Base-by-base conservation (phyloP, 2,329 filamentous ascomycete genomes). In the Pleurostoma richardsiae region DNA sequence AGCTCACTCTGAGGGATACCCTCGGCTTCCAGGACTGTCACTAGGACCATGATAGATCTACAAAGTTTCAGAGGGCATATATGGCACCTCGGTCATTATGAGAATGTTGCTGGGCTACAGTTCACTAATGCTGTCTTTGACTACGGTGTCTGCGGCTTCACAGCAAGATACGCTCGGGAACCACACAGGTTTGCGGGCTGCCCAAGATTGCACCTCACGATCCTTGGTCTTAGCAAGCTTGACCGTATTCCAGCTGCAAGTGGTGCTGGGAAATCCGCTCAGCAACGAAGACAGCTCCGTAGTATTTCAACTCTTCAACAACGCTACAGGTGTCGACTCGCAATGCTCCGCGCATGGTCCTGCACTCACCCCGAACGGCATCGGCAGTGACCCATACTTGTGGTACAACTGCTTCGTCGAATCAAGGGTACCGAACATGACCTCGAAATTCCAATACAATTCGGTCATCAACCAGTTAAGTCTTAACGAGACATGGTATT, bases 341-440 rank as follows among this genome's bases (percentile, higher is more conserved):
- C 47, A 54, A 29, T 52, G 52, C 38, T 45, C 48, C 2, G 42
- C 52, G 5, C 48, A 52, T 31, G 49, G 44, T 6, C 36, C 40
- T 5, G 38, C 44, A 4, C 41, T 48, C 36, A 30, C 4, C n/a
- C 41, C 41, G 29, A 40, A 33, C 26, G 33, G 33, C 8, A n/a
- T 36, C 8, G 33, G 33, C 33, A 36, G 2, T 36, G 40, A 30
- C 7, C 3, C 42, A 3, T 8, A 45, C 10, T 6, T 43, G 10
- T 54, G 52, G 52, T 50, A 54, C 46, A 27, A 19, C 29, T 54
- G 52, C 30, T 54, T 54, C 33, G 49, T 54, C 19, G 52, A 54
- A 41, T 54, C 52, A 27, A 41, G 49, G 30, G 49, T 52, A 36
- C 47, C 49, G 29, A 49, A 46, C 29, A 52, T 52, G 33, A 29